phyloP scores from a whole-genome alignment of 1,284 basidiomycete genomes.

The Amylostereum areolatum region DNA sequence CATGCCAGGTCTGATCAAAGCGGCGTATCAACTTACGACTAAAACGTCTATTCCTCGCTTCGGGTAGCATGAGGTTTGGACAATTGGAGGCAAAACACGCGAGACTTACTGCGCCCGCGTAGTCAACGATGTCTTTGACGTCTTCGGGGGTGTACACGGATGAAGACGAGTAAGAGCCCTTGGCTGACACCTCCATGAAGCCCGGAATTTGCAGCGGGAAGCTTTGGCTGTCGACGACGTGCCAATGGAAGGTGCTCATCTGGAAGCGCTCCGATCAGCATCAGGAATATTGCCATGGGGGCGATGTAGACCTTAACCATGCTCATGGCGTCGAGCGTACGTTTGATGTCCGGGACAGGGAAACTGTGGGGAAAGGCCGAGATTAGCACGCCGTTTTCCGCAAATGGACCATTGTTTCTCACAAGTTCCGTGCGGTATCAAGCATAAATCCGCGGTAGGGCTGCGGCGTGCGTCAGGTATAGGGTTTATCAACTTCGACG shows the following conservation, averaged over 20 bases:
- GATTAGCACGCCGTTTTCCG: background rate
- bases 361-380: conserved; percentile 38
- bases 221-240: conserved; percentile 70
- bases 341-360: conserved; percentile 60
- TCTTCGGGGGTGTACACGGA: conserved; percentile 58
- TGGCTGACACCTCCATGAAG: conserved; percentile 53
- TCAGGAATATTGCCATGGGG: conserved; percentile 1
- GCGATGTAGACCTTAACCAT: conserved; percentile 64
- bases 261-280: conserved; percentile 18
- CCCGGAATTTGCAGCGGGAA: conserved; percentile 69
- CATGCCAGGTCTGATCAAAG: no score
- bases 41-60: conserved; percentile 8
- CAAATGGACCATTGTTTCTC: conserved; percentile 10
- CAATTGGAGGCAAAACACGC: background rate
- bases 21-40: background rate
- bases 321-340: conserved; percentile 83
- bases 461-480: conserved; percentile 36
- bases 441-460: conserved; percentile 78
- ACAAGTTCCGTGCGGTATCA: conserved; percentile 71
- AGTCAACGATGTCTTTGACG: conserved; percentile 58
- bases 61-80: background rate
- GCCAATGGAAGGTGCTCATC: conserved; percentile 78
- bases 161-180: conserved; percentile 60
- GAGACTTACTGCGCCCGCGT: conserved; percentile 57
- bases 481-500: background rate